Conservation (phyloP, 2,329 filamentous ascomycete genomes). For the Aspergillus spinulosporus region DNA sequence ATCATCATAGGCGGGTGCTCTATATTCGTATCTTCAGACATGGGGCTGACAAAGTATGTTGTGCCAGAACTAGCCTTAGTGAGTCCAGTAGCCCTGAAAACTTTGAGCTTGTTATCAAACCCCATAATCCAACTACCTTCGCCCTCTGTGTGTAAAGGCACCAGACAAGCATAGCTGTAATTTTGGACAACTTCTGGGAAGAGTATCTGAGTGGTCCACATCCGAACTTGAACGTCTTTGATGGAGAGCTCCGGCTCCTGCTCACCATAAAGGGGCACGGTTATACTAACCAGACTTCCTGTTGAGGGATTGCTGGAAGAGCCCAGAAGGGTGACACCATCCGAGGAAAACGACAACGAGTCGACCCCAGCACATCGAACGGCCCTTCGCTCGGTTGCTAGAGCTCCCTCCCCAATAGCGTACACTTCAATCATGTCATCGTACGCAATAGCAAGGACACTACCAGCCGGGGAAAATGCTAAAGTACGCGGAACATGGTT, state of each 20-base stretch:
- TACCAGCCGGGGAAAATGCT: slow-evolving; percentile 76
- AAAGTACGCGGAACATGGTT: slow-evolving; percentile 78
- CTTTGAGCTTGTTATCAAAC: slow-evolving; percentile 74
- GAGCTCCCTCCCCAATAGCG: slow-evolving; percentile 64
- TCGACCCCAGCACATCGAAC: slow-evolving; percentile 79
- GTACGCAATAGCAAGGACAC: slow-evolving; percentile 80
- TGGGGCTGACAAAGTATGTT: slow-evolving; percentile 74
- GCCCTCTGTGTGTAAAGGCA: slow-evolving; percentile 51
- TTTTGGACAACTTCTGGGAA: slow-evolving; percentile 79
- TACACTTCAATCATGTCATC: slow-evolving; percentile 87
- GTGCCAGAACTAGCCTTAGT: slow-evolving; percentile 74
- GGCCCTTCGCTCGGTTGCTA: slow-evolving; percentile 67
- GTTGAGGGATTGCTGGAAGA: slow-evolving; percentile 67
- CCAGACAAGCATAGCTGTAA: slow-evolving; percentile 72
- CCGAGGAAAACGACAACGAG: slow-evolving; percentile 70
- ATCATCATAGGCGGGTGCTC: slow-evolving; percentile 67
- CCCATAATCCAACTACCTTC: slow-evolving; percentile 76
- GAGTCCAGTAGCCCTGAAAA: slow-evolving; percentile 73
- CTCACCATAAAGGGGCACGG: slow-evolving; percentile 74
- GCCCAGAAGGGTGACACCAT: slow-evolving; percentile 75
- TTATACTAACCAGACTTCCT: slow-evolving; percentile 72
- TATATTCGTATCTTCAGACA: slow-evolving; percentile 46
- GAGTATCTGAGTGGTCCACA: slow-evolving; percentile 84
- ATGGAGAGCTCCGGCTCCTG: slow-evolving; percentile 51
- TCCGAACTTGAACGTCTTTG: slow-evolving; percentile 65